A percentile compares a stretch with the other conserved stretches of the same genome.
Evolutionary conservation across 441 rosid species (phyloP).

Genomic region (Biscutella laevigata): DNA sequence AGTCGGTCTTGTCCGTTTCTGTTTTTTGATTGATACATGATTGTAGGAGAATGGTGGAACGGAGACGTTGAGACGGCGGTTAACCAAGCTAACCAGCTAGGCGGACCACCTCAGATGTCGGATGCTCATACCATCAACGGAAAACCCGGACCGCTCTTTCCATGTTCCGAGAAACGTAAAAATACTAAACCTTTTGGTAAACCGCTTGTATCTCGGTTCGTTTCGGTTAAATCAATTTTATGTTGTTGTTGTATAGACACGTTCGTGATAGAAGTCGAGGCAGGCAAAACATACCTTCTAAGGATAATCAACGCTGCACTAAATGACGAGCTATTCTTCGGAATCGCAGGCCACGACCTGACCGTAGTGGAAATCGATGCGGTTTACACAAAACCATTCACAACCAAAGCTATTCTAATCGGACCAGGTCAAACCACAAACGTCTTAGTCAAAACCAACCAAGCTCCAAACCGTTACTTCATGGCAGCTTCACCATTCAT

Average conservation of each 20-base stretch:
- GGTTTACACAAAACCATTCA: slow-evolving; percentile 54
- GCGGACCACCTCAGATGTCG: slow-evolving; percentile 37
- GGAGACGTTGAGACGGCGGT: slow-evolving; percentile 38
- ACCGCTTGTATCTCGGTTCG: not conserved
- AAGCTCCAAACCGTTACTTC: slow-evolving; percentile 40
- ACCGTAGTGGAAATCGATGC: slow-evolving; percentile 72
- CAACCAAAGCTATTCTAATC: slow-evolving; percentile 33
- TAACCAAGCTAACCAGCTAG: slow-evolving; percentile 39
- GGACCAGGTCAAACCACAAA: slow-evolving; percentile 71
- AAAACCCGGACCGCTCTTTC: slow-evolving; percentile 45
- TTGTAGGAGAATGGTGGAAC: slow-evolving; percentile 54
- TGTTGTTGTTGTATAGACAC: slow-evolving; percentile 22
- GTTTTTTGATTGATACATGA: no score
- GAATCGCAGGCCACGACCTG: slow-evolving; percentile 53
- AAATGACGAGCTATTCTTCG: slow-evolving; percentile 61
- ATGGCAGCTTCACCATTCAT: slow-evolving; percentile 52
- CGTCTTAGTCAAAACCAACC: slow-evolving; percentile 40
- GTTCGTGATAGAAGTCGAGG: slow-evolving; percentile 32
- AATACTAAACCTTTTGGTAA: not conserved
- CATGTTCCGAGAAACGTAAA: slow-evolving; percentile 40
- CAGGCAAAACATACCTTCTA: slow-evolving; percentile 32
- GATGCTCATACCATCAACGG: slow-evolving; percentile 59
- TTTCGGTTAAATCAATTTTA: not conserved
- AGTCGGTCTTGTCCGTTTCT: no score
- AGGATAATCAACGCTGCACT: slow-evolving; percentile 46